Evolutionary conservation across 2,329 filamentous ascomycete species (phyloP), one percentile per base, ranked within the genome.

Genomic region (Didymella lethalis): DNA sequence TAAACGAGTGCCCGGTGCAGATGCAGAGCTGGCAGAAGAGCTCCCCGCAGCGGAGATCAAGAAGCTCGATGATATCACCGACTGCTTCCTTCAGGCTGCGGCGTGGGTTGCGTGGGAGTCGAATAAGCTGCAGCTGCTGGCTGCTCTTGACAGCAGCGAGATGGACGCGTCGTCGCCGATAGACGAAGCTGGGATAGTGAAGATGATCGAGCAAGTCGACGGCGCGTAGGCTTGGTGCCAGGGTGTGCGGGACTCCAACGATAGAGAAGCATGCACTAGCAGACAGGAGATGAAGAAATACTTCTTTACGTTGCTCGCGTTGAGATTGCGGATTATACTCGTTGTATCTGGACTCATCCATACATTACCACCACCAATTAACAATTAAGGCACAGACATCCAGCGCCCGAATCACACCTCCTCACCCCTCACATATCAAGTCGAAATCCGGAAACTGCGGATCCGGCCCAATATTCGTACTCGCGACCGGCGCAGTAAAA

Each of bases 21-120:
- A 40, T 4, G 43, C 31, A 36, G 34, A 28, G 6, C 5, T 32
- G 20, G 28, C 14, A 3, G 23, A 23, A 1, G 41, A 48, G 1
- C 40, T 54, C 16, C 31, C 52, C 3, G 60, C 49, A 1, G 8
- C 41, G 7, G 63, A 70, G 25, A 63, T 65, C 47, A 72, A 61
- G 59, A 95, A 95, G 76, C 75, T 94, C 52, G 92, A 96, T 75
- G 92, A 96, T 78, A 77, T 96, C 48, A 90, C 91, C 0, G 92
- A 96, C 78, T 90, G 88, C 72, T 78, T 95, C 26, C 74, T 95
- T 53, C 92, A 96, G 75, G 92, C 88, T 2, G 82, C 92, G 58
- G 88, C 90, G 2, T 94, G 90, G 87, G 76, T 92, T 36, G 83
- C 87, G 60, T 96, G 92, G 92, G 86, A 92, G 70, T 78, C 82